Percentiles rank a stretch among this genome's conserved stretches.
phyloP scores from a whole-genome alignment of 1,139 yeast species.

The Taiozyma onychis region DNA sequence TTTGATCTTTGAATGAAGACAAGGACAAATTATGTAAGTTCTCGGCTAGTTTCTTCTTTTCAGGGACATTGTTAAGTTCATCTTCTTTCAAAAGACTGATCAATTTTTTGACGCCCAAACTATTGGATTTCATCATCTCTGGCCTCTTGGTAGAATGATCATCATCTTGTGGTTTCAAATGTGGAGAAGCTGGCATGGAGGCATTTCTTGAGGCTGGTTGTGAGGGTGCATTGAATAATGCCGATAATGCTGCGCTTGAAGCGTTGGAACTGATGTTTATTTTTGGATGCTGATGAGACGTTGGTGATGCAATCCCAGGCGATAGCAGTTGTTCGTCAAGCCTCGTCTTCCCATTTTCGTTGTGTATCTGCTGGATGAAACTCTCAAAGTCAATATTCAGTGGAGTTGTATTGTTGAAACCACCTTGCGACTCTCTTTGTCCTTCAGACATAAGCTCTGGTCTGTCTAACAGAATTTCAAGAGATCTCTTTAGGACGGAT shows the following conservation, averaged over 20 bases:
- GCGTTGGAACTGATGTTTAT: slow-evolving; percentile 35
- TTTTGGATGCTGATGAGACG: neutral
- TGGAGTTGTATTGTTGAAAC: slow-evolving; percentile 8
- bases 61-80: slow-evolving; percentile 26
- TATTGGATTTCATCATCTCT: slow-evolving; percentile 5
- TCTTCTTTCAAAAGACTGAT: slow-evolving; percentile 29
- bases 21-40: slow-evolving; percentile 55
- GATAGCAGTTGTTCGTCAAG: slow-evolving; percentile 13
- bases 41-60: slow-evolving; percentile 38
- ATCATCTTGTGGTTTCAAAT: neutral
- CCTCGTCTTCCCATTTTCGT: slow-evolving; percentile 38
- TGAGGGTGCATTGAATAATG: slow-evolving; percentile 35
- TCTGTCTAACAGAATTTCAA: slow-evolving; percentile 63
- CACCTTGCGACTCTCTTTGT: slow-evolving; percentile 1
- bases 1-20: slow-evolving; percentile 24
- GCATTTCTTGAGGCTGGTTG: slow-evolving; percentile 6
- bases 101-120: slow-evolving; percentile 18
- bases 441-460: slow-evolving; percentile 40
- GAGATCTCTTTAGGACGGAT: slow-evolving; percentile 67
- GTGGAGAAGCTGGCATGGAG: neutral
- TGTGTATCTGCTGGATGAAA: slow-evolving; percentile 18
- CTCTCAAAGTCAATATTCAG: slow-evolving; percentile 21
- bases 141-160: neutral
- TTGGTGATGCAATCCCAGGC: neutral
- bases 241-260: slow-evolving; percentile 59